These are phyloP conservation scores for Echium plantagineum DNA, from an alignment of 257 asterid genomes.

Conservation along the genomic window DNA sequence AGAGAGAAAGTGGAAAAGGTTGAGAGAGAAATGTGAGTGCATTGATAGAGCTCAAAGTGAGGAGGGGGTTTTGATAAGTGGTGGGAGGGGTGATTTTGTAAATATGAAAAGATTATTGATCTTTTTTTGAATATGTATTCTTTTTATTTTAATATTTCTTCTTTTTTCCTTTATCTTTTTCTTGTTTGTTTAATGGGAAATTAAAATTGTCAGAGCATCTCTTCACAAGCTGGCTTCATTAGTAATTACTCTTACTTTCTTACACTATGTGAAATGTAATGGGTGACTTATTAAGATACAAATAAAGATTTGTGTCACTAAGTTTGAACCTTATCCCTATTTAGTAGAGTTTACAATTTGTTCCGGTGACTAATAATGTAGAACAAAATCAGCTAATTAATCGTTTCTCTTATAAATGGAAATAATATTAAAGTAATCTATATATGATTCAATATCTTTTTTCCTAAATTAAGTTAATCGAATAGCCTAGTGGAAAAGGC, in stretches of 20 bases:
- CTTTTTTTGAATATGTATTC: background rate
- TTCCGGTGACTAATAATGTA: too few relatives aligned
- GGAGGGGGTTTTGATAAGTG: constrained; percentile 67
- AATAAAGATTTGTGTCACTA: too few relatives aligned
- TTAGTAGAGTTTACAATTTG: too few relatives aligned
- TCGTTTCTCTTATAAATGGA: too few relatives aligned
- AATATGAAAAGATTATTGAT: constrained; percentile 12
- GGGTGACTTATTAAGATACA: too few relatives aligned
- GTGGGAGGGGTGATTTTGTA: constrained; percentile 30
- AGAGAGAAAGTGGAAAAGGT: background rate
- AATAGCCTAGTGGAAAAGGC: too few relatives aligned
- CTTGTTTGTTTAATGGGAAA: background rate
- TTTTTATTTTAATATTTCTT: background rate
- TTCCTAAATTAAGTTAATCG: too few relatives aligned
- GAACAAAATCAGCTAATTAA: too few relatives aligned
- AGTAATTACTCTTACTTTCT: too few relatives aligned
- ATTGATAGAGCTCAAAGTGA: constrained; percentile 38
- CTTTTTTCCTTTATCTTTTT: background rate
- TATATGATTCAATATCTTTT: too few relatives aligned
- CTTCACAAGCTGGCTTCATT: background rate
- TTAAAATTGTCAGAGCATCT: background rate
- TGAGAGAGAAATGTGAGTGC: constrained; percentile 16
- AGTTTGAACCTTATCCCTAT: too few relatives aligned
- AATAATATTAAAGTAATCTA: too few relatives aligned
- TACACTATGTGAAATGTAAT: background rate